Evolutionary conservation across 2,329 filamentous ascomycete species (phyloP).

Genomic region (Aspergillus ochraceoroseus): DNA sequence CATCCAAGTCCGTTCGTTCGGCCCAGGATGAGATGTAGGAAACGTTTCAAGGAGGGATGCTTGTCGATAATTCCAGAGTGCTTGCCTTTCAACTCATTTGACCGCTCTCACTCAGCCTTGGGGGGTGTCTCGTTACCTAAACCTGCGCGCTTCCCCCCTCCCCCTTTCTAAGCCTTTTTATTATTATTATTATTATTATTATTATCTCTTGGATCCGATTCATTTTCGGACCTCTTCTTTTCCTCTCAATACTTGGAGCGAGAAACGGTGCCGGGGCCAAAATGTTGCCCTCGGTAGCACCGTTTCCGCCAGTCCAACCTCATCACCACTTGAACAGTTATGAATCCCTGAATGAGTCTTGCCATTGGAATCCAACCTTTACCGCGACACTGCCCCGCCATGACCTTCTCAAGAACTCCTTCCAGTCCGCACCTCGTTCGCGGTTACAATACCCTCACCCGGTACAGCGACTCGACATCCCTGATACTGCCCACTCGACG

Average conservation of each 20-base stretch:
- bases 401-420: slow-evolving; percentile 26
- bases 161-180: too few relatives aligned
- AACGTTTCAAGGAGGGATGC: slow-evolving; percentile 42
- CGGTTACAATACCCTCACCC: slow-evolving; percentile 40
- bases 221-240: slow-evolving; percentile 4
- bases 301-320: slow-evolving; percentile 42
- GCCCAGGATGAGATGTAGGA: slow-evolving; percentile 45
- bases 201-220: too few relatives aligned
- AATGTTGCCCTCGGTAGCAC: slow-evolving; percentile 49
- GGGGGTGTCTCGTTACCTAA: slow-evolving; percentile 18
- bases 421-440: slow-evolving; percentile 29
- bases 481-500: slow-evolving; percentile 25
- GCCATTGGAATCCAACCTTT: slow-evolving; percentile 31
- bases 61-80: slow-evolving; percentile 33
- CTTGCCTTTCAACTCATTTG: slow-evolving; percentile 23
- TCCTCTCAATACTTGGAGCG: slow-evolving; percentile 4
- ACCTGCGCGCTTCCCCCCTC: slow-evolving; percentile 1
- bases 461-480: slow-evolving; percentile 35
- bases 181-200: neutral
- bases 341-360: slow-evolving; percentile 30
- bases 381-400: slow-evolving; percentile 23
- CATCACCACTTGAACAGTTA: slow-evolving; percentile 38
- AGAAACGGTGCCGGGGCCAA: slow-evolving; percentile 24
- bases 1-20: slow-evolving; percentile 21
- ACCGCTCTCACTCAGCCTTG: slow-evolving; percentile 18